Evolutionary conservation across 1,284 basidiomycete genomes (phyloP), one percentile per base, ranked within the genome.

Genomic region (Tausonia pullulans): DNA sequence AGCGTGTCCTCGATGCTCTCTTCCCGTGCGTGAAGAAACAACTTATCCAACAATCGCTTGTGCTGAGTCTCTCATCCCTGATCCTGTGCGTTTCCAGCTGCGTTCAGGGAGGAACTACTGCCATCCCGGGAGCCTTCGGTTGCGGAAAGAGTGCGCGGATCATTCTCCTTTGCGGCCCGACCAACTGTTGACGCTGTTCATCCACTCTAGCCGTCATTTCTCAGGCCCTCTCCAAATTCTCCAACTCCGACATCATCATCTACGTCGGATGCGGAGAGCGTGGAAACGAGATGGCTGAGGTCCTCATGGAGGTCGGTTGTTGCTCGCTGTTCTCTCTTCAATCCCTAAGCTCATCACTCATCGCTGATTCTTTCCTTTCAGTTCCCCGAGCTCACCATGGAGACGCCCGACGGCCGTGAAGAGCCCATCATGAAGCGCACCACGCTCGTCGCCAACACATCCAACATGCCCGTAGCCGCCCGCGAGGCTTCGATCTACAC

Each of bases 351-450:
- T 51, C 13, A 5, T 10, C 9, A 9, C 51, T 16, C 59, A 9
- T 13, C 27, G 60, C 58, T 60, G 16, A 4, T 55, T 48, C n/a
- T 40, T 8, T 39, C 16, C 44, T 68, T 70, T 54, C 77, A 96
- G 85, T 98, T 98, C 86, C 96, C 96, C 63, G 82, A 93, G 77
- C 81, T 99, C 57, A 92, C 88, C 2, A 88, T 98, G 83, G 90
- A 91, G 67, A 79, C 91, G 66, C 87, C 84, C 51, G 86, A 91
- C 71, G 82, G 82, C 66, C 89, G 92, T 66, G 87, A 97, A 83
- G 95, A 98, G 77, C 96, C 96, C 51, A 98, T 99, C 81, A 99
- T 99, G 96, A 98, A 98, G 79, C 94, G 96, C 69, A 98, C 96
- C 1, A 94, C 95, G 3, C 85, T 99, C 48, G 95, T 99, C 67